Conservation (phyloP, 495 filamentous ascomycete species). For the Lasiosphaeria hispida region DNA sequence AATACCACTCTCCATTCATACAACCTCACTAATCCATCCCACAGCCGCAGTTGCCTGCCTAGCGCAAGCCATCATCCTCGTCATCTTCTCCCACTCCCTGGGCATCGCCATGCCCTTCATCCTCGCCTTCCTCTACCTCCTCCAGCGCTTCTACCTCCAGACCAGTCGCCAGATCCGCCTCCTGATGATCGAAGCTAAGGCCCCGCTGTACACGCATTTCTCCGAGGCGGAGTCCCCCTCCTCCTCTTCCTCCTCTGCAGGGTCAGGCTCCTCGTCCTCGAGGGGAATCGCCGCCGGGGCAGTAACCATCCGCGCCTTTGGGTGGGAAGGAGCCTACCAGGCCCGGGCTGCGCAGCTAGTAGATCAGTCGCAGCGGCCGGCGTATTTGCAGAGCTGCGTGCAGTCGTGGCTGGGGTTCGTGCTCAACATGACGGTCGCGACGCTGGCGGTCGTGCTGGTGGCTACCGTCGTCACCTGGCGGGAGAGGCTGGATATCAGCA, state of each 20-base stretch:
- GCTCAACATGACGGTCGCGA: slow-evolving; percentile 42
- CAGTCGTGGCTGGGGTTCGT: slow-evolving; percentile 50
- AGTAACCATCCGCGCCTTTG: slow-evolving; percentile 45
- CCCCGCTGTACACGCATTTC: slow-evolving; percentile 39
- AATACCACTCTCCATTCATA: too few relatives aligned
- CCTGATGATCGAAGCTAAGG: slow-evolving; percentile 48
- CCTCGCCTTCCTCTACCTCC: slow-evolving; percentile 36
- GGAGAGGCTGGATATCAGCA: background rate
- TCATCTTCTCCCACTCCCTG: slow-evolving; percentile 26
- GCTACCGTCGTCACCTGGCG: slow-evolving; percentile 30
- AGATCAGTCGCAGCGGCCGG: slow-evolving; percentile 48
- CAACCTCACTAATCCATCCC: too few relatives aligned
- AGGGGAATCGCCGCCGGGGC: slow-evolving; percentile 40
- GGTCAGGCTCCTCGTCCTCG: too few relatives aligned
- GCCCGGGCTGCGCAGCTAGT: slow-evolving; percentile 45
- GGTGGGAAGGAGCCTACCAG: slow-evolving; percentile 38
- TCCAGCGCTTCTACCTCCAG: slow-evolving; percentile 55
- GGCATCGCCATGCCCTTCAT: slow-evolving; percentile 23
- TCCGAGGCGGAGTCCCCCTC: too few relatives aligned
- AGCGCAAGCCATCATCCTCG: slow-evolving; percentile 31
- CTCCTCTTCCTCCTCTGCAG: too few relatives aligned
- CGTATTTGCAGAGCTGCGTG: slow-evolving; percentile 45
- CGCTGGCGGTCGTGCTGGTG: slow-evolving; percentile 38
- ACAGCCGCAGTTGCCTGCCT: slow-evolving; percentile 7
- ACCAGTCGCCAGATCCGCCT: slow-evolving; percentile 57